Conservation (phyloP, 306 rosid genomes). For the Cotoneaster glaucophyllus region DNA sequence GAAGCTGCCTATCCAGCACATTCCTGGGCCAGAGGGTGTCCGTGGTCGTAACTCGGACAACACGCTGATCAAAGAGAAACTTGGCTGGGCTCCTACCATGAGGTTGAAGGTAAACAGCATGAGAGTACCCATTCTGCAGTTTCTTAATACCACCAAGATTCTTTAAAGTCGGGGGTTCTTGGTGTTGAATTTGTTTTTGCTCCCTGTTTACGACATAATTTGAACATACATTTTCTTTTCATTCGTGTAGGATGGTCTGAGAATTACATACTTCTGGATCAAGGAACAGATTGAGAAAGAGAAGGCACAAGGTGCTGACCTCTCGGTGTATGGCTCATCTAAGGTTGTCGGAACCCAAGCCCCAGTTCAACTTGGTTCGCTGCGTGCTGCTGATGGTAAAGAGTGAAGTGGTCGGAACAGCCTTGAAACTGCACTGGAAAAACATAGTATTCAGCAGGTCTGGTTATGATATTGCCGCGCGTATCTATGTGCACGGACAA, state of each 20-base stretch:
- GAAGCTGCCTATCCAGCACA: slow-evolving; percentile 75
- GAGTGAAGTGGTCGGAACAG: slow-evolving; percentile 31
- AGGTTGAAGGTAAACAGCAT: slow-evolving; percentile 64
- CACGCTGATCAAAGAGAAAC: slow-evolving; percentile 90
- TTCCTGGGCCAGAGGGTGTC: slow-evolving; percentile 99
- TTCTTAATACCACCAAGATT: not conserved
- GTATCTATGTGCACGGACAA: slow-evolving; percentile 8
- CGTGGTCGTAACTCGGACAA: slow-evolving; percentile 99
- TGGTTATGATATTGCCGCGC: slow-evolving; percentile 7
- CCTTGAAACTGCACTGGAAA: not conserved
- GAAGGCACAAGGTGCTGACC: slow-evolving; percentile 64
- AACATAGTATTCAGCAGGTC: not conserved
- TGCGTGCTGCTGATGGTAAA: slow-evolving; percentile 90
- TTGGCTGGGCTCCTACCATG: slow-evolving; percentile 99
- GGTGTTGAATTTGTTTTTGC: not conserved
- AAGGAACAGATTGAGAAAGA: slow-evolving; percentile 97
- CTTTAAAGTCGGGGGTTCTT: not conserved
- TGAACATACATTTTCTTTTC: not conserved
- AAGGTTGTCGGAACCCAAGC: slow-evolving; percentile 97
- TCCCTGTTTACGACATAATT: not conserved
- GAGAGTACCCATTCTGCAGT: not conserved
- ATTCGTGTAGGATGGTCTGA: slow-evolving; percentile 69
- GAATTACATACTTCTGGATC: slow-evolving; percentile 93
- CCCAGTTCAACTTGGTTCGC: slow-evolving; percentile 93
- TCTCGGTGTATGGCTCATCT: slow-evolving; percentile 72